These are phyloP conservation scores for Erythrobasidium hasegawianum DNA, from an alignment of 1,284 basidiomycete species.

Conservation along the genomic window DNA sequence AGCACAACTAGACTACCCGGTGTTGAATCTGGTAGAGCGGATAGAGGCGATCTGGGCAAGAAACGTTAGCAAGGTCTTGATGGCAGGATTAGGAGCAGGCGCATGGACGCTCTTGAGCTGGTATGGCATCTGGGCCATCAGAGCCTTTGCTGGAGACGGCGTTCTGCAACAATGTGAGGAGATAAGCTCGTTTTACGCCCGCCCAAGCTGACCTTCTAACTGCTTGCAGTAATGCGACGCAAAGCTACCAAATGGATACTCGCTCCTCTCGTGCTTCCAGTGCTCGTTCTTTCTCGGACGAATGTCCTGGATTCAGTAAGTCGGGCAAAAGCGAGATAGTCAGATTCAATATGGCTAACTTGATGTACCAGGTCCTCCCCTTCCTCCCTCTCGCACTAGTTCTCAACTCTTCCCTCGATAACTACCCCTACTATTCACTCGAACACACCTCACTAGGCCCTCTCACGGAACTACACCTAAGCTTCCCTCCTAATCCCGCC, in stretches of 20 bases:
- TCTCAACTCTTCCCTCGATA: slow-evolving; percentile 33
- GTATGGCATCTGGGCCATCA: slow-evolving; percentile 69
- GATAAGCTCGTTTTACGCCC: slow-evolving; percentile 40
- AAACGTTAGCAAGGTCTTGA: slow-evolving; percentile 56
- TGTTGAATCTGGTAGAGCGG: slow-evolving; percentile 56
- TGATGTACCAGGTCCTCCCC: slow-evolving; percentile 37
- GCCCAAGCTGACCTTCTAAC: slow-evolving; percentile 7
- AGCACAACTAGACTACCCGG: slow-evolving; percentile 59
- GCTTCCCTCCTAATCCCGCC: slow-evolving; percentile 40
- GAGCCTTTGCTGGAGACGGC: slow-evolving; percentile 61
- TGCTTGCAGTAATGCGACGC: not conserved
- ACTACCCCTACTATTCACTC: slow-evolving; percentile 3
- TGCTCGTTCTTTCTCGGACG: slow-evolving; percentile 58
- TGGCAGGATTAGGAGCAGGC: slow-evolving; percentile 42
- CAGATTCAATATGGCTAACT: not conserved
- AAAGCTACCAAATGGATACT: slow-evolving; percentile 60
- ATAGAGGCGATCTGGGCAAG: slow-evolving; percentile 56
- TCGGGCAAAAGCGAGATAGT: not conserved
- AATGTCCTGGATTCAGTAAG: slow-evolving; percentile 41
- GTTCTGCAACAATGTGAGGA: slow-evolving; percentile 64
- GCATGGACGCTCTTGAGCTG: slow-evolving; percentile 61
- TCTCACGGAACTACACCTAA: slow-evolving; percentile 39
- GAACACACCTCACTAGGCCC: slow-evolving; percentile 38
- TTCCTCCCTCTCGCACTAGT: slow-evolving; percentile 43
- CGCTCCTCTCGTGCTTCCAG: slow-evolving; percentile 60